Conservation (phyloP, 805 yeast genomes). For the Cyberlindnera bimundalis region DNA sequence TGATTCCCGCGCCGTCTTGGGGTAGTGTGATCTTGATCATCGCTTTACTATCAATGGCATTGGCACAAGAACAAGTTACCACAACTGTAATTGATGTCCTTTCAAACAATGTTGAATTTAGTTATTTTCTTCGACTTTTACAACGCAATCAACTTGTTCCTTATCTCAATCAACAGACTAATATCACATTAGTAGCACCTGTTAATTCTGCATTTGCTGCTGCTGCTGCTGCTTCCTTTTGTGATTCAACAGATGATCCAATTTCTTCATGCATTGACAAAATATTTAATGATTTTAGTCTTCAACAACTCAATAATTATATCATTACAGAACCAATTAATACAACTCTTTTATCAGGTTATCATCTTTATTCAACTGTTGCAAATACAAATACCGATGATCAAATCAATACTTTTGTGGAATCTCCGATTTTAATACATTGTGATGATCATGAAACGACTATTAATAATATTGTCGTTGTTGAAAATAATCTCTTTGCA, state of each 20-base stretch:
- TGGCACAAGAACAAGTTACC: constrained; percentile 17
- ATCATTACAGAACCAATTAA: constrained; percentile 16
- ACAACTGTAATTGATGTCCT: constrained; percentile 62
- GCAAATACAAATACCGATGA: constrained; percentile 8
- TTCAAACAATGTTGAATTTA: constrained; percentile 65
- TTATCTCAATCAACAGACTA: constrained; percentile 49
- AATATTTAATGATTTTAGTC: constrained; percentile 6
- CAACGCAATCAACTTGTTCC: constrained; percentile 66
- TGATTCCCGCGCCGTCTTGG: neutral
- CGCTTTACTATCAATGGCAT: neutral
- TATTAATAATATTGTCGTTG: constrained; percentile 45
- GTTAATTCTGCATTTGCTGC: constrained; percentile 68
- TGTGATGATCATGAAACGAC: constrained; percentile 17
- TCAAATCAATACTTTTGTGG: neutral
- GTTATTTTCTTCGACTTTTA: constrained; percentile 54
- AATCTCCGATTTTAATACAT: constrained; percentile 31
- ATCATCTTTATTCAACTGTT: constrained; percentile 15
- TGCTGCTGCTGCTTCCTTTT: constrained; percentile 35
- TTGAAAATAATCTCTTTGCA: constrained; percentile 57
- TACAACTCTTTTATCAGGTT: constrained; percentile 13
- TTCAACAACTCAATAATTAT: constrained; percentile 13
- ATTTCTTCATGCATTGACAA: neutral
- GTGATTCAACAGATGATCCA: neutral
- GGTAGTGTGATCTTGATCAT: neutral
- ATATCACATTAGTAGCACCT: constrained; percentile 78